Evolutionary conservation across 2,329 filamentous ascomycete species (phyloP).

Genomic region (Aspergillus uvarum): DNA sequence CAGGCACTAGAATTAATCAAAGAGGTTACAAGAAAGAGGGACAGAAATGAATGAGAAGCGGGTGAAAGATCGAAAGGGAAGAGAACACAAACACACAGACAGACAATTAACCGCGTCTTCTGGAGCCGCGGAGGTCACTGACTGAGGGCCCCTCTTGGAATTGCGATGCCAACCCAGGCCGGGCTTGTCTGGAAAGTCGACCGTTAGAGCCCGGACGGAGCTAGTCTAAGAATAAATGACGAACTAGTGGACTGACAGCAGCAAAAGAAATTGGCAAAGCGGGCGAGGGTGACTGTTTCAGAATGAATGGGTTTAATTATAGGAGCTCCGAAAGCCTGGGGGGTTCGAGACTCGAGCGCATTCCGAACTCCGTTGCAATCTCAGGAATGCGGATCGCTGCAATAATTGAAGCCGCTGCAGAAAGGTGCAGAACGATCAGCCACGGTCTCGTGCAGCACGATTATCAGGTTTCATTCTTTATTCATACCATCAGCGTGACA

Average conservation of each 20-base stretch:
- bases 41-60: neutral
- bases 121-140: neutral
- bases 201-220: neutral
- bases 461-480: too few relatives aligned
- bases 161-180: neutral
- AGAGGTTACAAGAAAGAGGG: conserved; percentile 5
- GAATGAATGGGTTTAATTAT: conserved; percentile 7
- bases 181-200: neutral
- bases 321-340: neutral
- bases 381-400: neutral
- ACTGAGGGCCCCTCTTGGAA: neutral
- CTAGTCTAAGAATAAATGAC: neutral
- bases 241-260: conserved; percentile 5
- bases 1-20: neutral
- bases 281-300: conserved; percentile 1
- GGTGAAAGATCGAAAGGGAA: neutral
- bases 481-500: too few relatives aligned
- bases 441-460: neutral
- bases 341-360: neutral
- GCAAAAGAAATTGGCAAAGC: neutral
- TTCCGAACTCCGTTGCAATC: conserved; percentile 3
- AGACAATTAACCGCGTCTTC: conserved; percentile 3
- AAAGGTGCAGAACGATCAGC: too few relatives aligned
- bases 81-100: neutral
- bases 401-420: neutral